Evolutionary conservation across 345 rosid species (phyloP), one percentile per base, ranked within the genome.

Genomic region (Eucalyptus marginata): DNA sequence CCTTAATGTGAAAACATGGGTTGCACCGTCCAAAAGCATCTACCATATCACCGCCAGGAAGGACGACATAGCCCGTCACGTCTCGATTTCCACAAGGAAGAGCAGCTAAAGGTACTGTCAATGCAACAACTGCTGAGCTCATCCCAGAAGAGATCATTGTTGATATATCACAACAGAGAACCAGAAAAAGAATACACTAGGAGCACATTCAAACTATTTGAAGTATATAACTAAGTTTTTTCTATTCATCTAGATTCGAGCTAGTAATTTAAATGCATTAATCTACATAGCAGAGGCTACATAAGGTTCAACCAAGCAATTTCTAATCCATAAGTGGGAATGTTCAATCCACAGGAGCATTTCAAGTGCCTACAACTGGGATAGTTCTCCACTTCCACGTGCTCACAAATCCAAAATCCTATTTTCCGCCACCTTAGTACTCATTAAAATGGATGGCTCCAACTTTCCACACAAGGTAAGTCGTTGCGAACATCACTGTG

Each of bases 381-480:
- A 64, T 46, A 87, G 59, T 64, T 87, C 81, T n/a, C 13, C 50
- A 44, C 36, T 17, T 44, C 50, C 49, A 59, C 64, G 88, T 31
- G 44, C 62, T 86, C 87, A n/a, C 25, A 89, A 88, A 68, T 64
- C 88, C 81, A 87, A 36, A 86, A 89, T 59, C 88, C 59, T 86
- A 58, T 47, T 25, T 81, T 88, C 84, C 66, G 89, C 76, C 88
- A 89, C 44, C 92, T 87, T 87, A 93, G 80, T 87, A 94, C 88
- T 97, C 97, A 4, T 97, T 96, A 81, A 96, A 97, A 92, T 97
- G 99, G 91, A 97, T 97, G 5, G 95, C 99, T 62, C 97, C 99
- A 17, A 93, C 96, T 93, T 97, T 97, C 99, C 99, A 96, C 79
- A 97, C 97, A 51, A 96, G 17, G 90, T 86, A 97, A 86, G 99